Percentiles rank a stretch among this genome's conserved stretches.
These are phyloP conservation scores for Wickerhamomyces alni DNA, from an alignment of 805 yeast genomes.

Conservation along the genomic window DNA sequence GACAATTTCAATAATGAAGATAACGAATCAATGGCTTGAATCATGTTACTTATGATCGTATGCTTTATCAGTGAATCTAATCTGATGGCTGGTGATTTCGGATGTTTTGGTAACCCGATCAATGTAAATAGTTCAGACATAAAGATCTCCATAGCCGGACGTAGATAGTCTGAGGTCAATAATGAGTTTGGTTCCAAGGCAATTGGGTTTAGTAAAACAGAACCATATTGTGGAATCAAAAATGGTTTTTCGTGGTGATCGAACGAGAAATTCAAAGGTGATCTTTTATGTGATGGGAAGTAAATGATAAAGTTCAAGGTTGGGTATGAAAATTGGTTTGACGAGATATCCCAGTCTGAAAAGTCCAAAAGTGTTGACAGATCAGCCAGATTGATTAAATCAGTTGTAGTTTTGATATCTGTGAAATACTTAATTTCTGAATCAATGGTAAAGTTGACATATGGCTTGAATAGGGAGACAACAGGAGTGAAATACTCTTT, in stretches of 20 bases:
- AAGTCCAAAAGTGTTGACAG: slow-evolving; percentile 75
- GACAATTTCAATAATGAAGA: slow-evolving; percentile 67
- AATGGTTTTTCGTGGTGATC: slow-evolving; percentile 31
- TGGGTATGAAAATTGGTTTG: slow-evolving; percentile 53
- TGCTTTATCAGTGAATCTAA: slow-evolving; percentile 62
- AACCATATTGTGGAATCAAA: slow-evolving; percentile 87
- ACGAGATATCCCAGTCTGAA: slow-evolving; percentile 74
- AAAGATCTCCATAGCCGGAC: slow-evolving; percentile 59
- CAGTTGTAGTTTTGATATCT: slow-evolving; percentile 24
- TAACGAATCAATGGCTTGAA: slow-evolving; percentile 60
- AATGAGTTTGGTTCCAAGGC: slow-evolving; percentile 22
- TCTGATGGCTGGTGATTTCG: slow-evolving; percentile 55
- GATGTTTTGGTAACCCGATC: slow-evolving; percentile 58
- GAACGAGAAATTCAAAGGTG: slow-evolving; percentile 45
- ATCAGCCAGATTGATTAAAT: slow-evolving; percentile 40
- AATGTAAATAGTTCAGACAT: slow-evolving; percentile 69
- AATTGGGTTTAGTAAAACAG: slow-evolving; percentile 36
- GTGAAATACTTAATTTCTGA: slow-evolving; percentile 67
- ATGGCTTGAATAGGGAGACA: slow-evolving; percentile 42
- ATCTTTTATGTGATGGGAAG: slow-evolving; percentile 44
- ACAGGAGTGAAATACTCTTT: slow-evolving; percentile 49
- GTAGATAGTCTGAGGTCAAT: slow-evolving; percentile 40
- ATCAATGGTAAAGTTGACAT: slow-evolving; percentile 70
- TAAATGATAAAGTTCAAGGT: slow-evolving; percentile 66
- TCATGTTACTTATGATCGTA: slow-evolving; percentile 51